phyloP scores from a whole-genome alignment of 2,329 filamentous ascomycete genomes.

The Talaromyces marneffei region DNA sequence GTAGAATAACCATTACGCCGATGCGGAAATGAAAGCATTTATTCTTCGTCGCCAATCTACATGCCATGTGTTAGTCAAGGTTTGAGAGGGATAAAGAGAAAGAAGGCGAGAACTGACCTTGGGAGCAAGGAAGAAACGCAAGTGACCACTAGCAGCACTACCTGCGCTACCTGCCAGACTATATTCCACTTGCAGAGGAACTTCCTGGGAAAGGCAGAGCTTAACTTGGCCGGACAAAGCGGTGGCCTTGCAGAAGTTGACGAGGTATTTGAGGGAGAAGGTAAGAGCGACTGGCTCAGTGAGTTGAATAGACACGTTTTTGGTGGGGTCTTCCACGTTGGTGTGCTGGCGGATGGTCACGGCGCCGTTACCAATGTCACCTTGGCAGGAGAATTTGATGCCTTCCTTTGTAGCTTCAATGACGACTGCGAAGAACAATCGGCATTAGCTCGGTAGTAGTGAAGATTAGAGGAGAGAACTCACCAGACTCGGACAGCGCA shows the following conservation, averaged over 20 bases:
- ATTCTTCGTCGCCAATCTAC: conserved; percentile 59
- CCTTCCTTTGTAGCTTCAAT: conserved; percentile 97
- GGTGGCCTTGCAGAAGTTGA: conserved; percentile 99
- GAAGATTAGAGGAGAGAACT: conserved; percentile 24
- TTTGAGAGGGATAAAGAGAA: background rate
- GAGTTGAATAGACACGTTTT: conserved; percentile 83
- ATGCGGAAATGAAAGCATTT: conserved; percentile 19
- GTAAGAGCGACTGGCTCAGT: conserved; percentile 89
- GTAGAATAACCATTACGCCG: conserved; percentile 13
- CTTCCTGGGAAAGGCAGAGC: conserved; percentile 91
- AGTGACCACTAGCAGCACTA: conserved; percentile 63
- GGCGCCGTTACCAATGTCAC: conserved; percentile 92
- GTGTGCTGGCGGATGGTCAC: conserved; percentile 86
- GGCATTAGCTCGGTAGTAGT: background rate
- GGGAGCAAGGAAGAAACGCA: conserved; percentile 95
- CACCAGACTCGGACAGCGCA: conserved; percentile 92
- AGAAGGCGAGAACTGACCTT: conserved; percentile 60
- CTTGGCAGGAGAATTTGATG: conserved; percentile 86
- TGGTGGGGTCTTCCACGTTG: conserved; percentile 80
- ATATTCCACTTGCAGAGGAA: conserved; percentile 94
- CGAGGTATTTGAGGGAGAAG: conserved; percentile 97
- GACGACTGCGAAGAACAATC: conserved; percentile 55
- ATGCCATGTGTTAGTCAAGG: background rate
- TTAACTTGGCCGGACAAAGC: conserved; percentile 75
- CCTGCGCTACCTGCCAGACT: conserved; percentile 40